Percentiles rank a stretch among this genome's conserved stretches.
phyloP scores from a whole-genome alignment of 805 yeast genomes.

The Saccharomycopsis javanensis region DNA sequence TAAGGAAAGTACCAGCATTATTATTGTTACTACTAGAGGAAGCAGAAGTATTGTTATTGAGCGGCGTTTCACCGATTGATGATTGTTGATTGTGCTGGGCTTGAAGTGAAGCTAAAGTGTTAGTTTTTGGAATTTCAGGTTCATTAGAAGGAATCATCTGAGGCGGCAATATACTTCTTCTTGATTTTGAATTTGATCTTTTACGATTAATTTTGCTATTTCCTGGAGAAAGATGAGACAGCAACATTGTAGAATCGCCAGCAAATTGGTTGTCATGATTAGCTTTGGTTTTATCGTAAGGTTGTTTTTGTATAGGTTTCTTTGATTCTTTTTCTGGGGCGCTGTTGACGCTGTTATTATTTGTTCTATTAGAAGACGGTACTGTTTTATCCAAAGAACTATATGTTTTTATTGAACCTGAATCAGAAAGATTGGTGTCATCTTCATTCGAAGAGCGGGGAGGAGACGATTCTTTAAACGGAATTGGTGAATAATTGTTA shows the following conservation, averaged over 20 bases:
- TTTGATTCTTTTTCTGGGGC: not conserved
- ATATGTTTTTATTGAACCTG: not conserved
- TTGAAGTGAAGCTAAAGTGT: not conserved
- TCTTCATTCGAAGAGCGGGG: not conserved
- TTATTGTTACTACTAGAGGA: not conserved
- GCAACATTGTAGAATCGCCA: not conserved
- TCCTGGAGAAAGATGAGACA: not conserved
- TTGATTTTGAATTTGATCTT: slow-evolving; percentile 13
- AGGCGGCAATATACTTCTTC: slow-evolving; percentile 7
- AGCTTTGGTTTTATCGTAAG: not conserved
- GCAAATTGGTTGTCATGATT: not conserved
- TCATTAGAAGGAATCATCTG: not conserved
- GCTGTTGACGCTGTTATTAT: not conserved
- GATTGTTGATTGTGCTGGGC: not conserved
- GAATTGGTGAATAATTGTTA: not conserved
- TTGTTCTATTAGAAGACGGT: not conserved
- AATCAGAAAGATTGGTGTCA: not conserved
- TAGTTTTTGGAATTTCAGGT: not conserved
- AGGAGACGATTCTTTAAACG: not conserved
- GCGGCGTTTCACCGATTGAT: not conserved
- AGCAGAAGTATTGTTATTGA: not conserved
- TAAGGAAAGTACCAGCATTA: not conserved
- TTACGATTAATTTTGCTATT: slow-evolving; percentile 6
- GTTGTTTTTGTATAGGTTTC: not conserved
- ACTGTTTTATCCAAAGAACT: not conserved